Base-by-base conservation (phyloP, 2,329 filamentous ascomycete species). In the Fusarium tuaranense region DNA sequence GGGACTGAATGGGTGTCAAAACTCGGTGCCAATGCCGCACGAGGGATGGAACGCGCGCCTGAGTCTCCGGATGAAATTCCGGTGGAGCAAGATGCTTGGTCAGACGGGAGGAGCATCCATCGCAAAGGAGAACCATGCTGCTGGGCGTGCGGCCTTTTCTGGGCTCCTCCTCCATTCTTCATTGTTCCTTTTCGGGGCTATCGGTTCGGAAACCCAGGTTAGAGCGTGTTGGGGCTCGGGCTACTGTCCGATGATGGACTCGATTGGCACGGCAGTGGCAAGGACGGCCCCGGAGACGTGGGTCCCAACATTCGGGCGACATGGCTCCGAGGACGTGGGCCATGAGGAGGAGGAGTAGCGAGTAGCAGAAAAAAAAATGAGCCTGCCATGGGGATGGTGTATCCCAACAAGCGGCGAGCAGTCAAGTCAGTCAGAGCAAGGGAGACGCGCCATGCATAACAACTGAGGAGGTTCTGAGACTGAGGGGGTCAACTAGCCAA, bases 201-300 rank as follows among this genome's bases (percentile, higher is more conserved):
- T 78, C 76, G 76, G 76, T 75, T 70, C 70, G 64, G 62, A 66
- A 65, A 76, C 48, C 57, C 65, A 72, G 68, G 69, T 69, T 75
- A 75, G 66, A 61, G 73, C 71, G 65, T 41, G 74, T 78, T 79
- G 76, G 77, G 75, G 68, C 64, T 78, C 77, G 77, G 77, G 71
- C 70, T 78, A 72, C 77, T 78, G 76, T 79, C 77, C 77, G 77
- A 78, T 73, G 58, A 66, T 72, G 69, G 73, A 72, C 57, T 78
- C 77, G 68, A 78, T 79, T 79, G 77, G 77, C 68, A 78, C 77
- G 77, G 77, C 71, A 78, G 77, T 79, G 73, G 76, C 70, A 69
- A 58, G 72, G 68, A 72, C 76, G 68, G 73, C 58, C 55, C 60
- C 67, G 71, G 69, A 69, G 76, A 69, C 60, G 68, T 68, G 69